Evolutionary conservation across 1,284 basidiomycete genomes (phyloP), one percentile per base, ranked within the genome.

Genomic region (Malassezia nana): DNA sequence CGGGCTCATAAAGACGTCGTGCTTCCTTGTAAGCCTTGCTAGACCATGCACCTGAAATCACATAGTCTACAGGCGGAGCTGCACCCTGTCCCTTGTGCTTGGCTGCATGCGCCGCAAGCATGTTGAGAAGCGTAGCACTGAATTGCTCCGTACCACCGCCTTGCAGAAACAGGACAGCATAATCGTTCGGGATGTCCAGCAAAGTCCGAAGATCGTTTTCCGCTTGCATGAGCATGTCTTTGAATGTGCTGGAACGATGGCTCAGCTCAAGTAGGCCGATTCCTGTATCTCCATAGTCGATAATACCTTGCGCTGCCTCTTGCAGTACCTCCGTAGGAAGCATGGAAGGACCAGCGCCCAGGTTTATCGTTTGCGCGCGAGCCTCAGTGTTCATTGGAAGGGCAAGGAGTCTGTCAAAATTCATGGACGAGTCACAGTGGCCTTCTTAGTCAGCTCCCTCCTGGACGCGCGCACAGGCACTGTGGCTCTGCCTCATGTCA

Each of bases 71-170:
- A 0, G 71, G 64, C 2, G 71, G 71, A 4, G 62, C 60, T n/a
- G 22, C 31, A 20, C 31, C 31, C 13, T 45, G 22, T 4, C 29
- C 30, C 39, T 57, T 51, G 33, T 73, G 60, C 32, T 57, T 49
- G 18, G 64, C 59, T 0, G 68, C 66, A 32, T 74, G 67, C 1
- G 59, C 60, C 2, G 66, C 66, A 4, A 74, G 58, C 45, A 74
- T 51, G 56, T 74, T 74, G 47, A 74, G 64, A 13, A 69, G 63
- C 1, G 67, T 66, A 8, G 69, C 69, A 4, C 61, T 60, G 52
- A 74, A 74, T 41, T 74, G 71, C 48, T 72, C 71, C 3, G 69
- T 71, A 3, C 71, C 71, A 18, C 71, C 71, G 6, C 71, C 71
- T 44, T 74, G 71, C 18, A 61, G 32, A 48, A 74, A 74, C 18